These are phyloP conservation scores for Ceratocystis ficicola DNA, from an alignment of 2,329 filamentous ascomycete species.

Conservation along the genomic window DNA sequence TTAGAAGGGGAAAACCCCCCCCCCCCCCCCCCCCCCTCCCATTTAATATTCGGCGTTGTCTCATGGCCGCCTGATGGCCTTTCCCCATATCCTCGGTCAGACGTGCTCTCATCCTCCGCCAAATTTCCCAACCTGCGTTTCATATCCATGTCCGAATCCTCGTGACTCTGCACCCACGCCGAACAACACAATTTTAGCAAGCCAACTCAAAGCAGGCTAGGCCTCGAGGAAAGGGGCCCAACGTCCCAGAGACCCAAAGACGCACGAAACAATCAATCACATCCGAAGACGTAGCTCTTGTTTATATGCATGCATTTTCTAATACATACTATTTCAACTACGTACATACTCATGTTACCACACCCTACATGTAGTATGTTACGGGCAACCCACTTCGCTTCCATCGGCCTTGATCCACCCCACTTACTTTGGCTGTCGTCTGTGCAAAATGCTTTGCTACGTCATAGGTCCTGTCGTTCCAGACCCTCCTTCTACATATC, in stretches of 20 bases:
- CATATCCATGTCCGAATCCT: constrained; percentile 7
- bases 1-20: no score
- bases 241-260: neutral
- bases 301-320: neutral
- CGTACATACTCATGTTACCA: neutral
- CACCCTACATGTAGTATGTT: neutral
- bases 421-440: neutral
- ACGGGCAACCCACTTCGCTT: neutral
- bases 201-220: neutral
- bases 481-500: neutral
- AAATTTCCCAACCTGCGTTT: neutral
- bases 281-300: neutral
- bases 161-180: neutral
- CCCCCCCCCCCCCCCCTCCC: neutral
- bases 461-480: neutral
- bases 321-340: no score
- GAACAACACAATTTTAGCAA: neutral
- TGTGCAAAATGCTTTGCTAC: neutral
- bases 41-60: neutral
- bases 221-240: neutral
- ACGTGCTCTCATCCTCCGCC: neutral
- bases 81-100: neutral
- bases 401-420: neutral
- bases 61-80: constrained; percentile 10
- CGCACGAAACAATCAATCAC: neutral